Base-by-base conservation (phyloP, 257 asterid genomes). In the Solanum rostratum region DNA sequence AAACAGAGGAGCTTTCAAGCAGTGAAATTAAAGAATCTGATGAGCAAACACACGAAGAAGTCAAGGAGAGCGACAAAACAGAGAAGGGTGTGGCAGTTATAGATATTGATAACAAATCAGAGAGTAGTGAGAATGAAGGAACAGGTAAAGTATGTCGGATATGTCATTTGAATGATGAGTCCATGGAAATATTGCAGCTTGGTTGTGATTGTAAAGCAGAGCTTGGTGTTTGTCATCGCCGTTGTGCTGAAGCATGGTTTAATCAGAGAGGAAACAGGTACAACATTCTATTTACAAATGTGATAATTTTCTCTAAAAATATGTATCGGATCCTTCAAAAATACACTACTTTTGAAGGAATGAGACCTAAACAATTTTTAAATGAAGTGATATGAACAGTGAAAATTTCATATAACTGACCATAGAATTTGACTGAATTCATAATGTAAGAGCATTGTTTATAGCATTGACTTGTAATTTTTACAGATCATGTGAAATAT, bases 161-260 rank as follows among this genome's bases (percentile, higher is more conserved):
- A 11, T 91, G 95, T 69, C 97, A 93, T 90, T 84, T 93, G 86
- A 84, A 89, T 3, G 41, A n/a, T 6, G 94, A 86, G 53, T 62
- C 80, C 13, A 43, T 82, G 49, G 90, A 86, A 20, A 84, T 93
- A 7, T 70, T 91, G 10, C 53, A 79, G 12, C 92, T 90, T 7
- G 97, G 95, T 27, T 91, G 93, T 70, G 85, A 89, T 39, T 90
- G 95, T 84, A 88, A 86, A 68, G 93, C 86, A 5, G 95, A 90
- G 68, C 88, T 91, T 18, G 91, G 94, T 2, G 62, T 84, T 69
- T 86, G 88, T 41, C 97, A 91, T 81, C 85, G 55, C 10, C 84
- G 2, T 74, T 93, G 97, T 79, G 94, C 97, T 27, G 87, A 89
- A 29, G 84, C 86, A 10, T 93, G 95, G 95, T 93, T 93, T 74